phyloP scores from a whole-genome alignment of 192 early-diverging fungal species.

The Cetraspora pellucida region DNA sequence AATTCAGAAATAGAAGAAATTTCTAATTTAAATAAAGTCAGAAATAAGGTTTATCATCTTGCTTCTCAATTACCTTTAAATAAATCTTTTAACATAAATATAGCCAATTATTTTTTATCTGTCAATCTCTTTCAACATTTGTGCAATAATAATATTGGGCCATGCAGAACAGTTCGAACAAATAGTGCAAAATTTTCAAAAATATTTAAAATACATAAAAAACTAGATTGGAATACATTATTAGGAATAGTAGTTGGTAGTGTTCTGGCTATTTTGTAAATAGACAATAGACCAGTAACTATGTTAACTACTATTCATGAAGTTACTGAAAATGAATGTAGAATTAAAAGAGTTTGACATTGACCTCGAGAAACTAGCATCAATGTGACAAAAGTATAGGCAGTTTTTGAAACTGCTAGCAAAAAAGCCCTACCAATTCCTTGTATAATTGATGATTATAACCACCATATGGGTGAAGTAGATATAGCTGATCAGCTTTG shows the following conservation, averaged over 20 bases:
- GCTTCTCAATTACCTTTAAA: conserved; percentile 31
- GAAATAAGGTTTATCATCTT: conserved; percentile 33
- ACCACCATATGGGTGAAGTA: conserved; percentile 39
- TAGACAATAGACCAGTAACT: conserved; percentile 32
- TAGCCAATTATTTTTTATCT: conserved; percentile 41
- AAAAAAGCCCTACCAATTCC: conserved; percentile 34
- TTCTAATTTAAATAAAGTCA: conserved; percentile 31
- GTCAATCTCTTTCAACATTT: conserved; percentile 36
- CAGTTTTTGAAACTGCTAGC: conserved; percentile 28
- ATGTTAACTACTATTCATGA: conserved; percentile 36
- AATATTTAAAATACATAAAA: conserved; percentile 35
- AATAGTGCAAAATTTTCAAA: conserved; percentile 29
- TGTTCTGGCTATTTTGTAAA: conserved; percentile 23
- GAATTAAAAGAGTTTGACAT: background rate
- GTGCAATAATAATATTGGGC: conserved; percentile 23
- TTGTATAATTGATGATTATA: conserved; percentile 39
- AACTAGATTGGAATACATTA: background rate
- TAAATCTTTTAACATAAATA: conserved; percentile 31
- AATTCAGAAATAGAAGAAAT: conserved; percentile 11
- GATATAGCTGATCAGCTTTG: conserved; percentile 38
- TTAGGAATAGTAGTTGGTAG: conserved; percentile 12
- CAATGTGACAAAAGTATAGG: conserved; percentile 24
- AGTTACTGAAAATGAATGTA: conserved; percentile 23
- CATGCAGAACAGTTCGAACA: conserved; percentile 33
- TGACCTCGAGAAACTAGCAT: conserved; percentile 34